A percentile compares a stretch with the other conserved stretches of the same genome.
Evolutionary conservation across 2,329 filamentous ascomycete genomes (phyloP).

Genomic region (Fusarium sororula): DNA sequence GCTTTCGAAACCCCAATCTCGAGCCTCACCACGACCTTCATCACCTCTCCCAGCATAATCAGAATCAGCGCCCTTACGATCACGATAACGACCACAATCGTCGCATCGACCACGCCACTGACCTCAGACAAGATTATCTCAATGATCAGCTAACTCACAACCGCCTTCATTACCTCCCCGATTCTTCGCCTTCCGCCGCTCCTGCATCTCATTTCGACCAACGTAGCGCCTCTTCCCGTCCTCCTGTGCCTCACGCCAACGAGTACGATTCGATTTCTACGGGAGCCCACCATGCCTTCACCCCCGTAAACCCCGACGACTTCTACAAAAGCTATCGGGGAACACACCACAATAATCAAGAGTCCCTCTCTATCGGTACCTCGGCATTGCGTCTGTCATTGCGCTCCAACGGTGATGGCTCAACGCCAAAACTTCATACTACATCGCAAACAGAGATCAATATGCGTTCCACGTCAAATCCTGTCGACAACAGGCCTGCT

Average conservation of each 20-base stretch:
- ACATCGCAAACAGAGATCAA: conserved; percentile 52
- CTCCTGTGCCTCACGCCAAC: conserved; percentile 39
- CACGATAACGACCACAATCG: conserved; percentile 44
- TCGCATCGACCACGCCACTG: conserved; percentile 32
- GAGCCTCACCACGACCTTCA: conserved; percentile 37
- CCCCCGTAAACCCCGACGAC: conserved; percentile 61
- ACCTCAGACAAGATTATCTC: conserved; percentile 27
- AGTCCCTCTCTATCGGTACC: conserved; percentile 49
- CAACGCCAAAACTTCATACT: conserved; percentile 58
- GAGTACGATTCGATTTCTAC: conserved; percentile 33
- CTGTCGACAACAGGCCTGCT: conserved; percentile 56
- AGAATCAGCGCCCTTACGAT: conserved; percentile 42
- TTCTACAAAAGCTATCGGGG: conserved; percentile 63
- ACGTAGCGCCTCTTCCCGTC: conserved; percentile 33
- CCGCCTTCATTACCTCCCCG: conserved; percentile 27
- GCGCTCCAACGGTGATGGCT: conserved; percentile 61
- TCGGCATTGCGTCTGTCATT: conserved; percentile 55
- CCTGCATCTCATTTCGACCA: conserved; percentile 24
- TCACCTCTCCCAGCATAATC: conserved; percentile 45
- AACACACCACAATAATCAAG: conserved; percentile 49
- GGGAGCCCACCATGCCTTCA: conserved; percentile 50
- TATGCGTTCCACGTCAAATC: conserved; percentile 65
- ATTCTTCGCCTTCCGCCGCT: conserved; percentile 33
- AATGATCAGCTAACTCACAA: conserved; percentile 37
- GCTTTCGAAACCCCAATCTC: conserved; percentile 33